phyloP scores from a whole-genome alignment of 495 filamentous ascomycete species.

The Neurospora sp. region DNA sequence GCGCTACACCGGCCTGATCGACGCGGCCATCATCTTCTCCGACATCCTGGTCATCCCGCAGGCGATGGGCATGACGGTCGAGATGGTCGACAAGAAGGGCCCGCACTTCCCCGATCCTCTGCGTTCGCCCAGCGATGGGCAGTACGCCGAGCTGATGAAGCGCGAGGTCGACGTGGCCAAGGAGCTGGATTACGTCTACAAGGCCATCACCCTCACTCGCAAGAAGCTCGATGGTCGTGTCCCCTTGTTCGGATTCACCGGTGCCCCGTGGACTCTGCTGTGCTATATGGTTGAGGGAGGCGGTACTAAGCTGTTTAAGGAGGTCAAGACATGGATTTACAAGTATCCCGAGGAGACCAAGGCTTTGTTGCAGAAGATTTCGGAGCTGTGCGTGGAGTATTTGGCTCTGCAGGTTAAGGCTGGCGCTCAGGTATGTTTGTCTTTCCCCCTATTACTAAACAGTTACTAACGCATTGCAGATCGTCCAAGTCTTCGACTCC shows the following conservation, averaged over 20 bases:
- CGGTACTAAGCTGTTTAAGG: constrained; percentile 82
- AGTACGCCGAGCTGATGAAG: constrained; percentile 68
- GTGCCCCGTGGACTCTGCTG: constrained; percentile 90
- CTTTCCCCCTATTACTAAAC: neutral
- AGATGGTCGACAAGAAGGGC: constrained; percentile 95
- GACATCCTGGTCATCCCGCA: constrained; percentile 97
- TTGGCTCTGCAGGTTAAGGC: constrained; percentile 85
- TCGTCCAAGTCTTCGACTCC: constrained; percentile 97
- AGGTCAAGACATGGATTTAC: constrained; percentile 93
- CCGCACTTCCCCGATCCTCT: constrained; percentile 88
- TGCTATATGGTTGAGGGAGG: constrained; percentile 99
- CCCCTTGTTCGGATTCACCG: constrained; percentile 93
- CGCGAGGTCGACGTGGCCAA: constrained; percentile 71
- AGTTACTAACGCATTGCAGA: constrained; percentile 30
- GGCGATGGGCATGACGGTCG: constrained; percentile 91
- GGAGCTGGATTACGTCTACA: constrained; percentile 87
- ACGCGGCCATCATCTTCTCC: constrained; percentile 97
- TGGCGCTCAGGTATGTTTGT: constrained; percentile 58
- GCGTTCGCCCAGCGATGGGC: constrained; percentile 61
- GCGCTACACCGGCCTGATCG: constrained; percentile 78
- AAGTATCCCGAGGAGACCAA: constrained; percentile 74
- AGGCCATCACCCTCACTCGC: constrained; percentile 85
- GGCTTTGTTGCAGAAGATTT: constrained; percentile 76
- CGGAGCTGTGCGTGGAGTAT: constrained; percentile 88
- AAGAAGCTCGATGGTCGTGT: constrained; percentile 80